These are phyloP conservation scores for Suillus clintonianus DNA, from an alignment of 768 basidiomycete species.

Conservation along the genomic window DNA sequence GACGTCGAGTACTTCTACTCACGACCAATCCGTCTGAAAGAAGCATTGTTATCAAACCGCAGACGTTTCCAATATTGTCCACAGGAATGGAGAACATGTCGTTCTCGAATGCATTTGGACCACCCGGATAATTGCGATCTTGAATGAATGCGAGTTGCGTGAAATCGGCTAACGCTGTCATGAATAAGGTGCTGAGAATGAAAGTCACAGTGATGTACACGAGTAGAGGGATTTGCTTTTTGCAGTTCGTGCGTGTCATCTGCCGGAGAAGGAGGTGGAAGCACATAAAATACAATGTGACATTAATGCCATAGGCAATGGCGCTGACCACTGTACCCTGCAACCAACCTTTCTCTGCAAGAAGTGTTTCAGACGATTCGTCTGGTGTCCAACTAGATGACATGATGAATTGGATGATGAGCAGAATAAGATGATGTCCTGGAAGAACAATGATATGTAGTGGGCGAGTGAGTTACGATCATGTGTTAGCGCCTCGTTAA, in stretches of 20 bases:
- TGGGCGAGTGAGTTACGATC: background rate
- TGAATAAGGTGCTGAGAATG: slow-evolving; percentile 22
- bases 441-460: background rate
- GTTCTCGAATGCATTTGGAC: slow-evolving; percentile 26
- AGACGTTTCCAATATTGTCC: slow-evolving; percentile 11
- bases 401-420: background rate
- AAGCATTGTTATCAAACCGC: slow-evolving; percentile 14
- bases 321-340: slow-evolving; percentile 6
- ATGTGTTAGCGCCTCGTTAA: background rate
- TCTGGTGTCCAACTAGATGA: background rate
- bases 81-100: slow-evolving; percentile 23
- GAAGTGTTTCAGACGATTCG: background rate
- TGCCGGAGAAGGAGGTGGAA: slow-evolving; percentile 3
- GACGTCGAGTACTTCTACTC: background rate
- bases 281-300: slow-evolving; percentile 4
- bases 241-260: background rate
- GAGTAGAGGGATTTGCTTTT: background rate
- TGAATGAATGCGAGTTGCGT: slow-evolving; percentile 33
- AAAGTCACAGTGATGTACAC: slow-evolving; percentile 6
- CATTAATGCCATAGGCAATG: slow-evolving; percentile 14
- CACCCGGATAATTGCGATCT: slow-evolving; percentile 32
- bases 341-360: background rate
- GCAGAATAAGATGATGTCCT: background rate
- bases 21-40: slow-evolving; percentile 22
- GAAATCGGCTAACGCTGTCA: slow-evolving; percentile 19